Conservation (phyloP, 1,284 basidiomycete genomes). For the Tilletiaria anomala region DNA sequence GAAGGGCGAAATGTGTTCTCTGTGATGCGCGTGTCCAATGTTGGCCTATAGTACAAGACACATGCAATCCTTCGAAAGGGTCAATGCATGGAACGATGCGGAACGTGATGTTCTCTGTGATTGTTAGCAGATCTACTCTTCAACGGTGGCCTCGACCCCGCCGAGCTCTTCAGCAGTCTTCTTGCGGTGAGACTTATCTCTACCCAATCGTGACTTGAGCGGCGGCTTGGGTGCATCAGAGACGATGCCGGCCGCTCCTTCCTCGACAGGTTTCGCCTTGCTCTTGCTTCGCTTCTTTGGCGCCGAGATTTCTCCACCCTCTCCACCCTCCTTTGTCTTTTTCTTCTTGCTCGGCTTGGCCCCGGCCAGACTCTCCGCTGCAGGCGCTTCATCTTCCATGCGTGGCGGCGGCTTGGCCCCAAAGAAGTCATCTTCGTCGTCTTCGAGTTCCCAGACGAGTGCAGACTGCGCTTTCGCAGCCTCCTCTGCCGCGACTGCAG, state of each 20-base stretch:
- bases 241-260: not conserved
- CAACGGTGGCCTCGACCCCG: too few species aligned
- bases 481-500: slow-evolving; percentile 5
- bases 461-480: slow-evolving; percentile 2
- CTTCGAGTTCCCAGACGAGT: slow-evolving; percentile 30
- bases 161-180: too few species aligned
- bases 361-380: not conserved
- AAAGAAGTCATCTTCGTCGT: slow-evolving; percentile 38
- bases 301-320: not conserved
- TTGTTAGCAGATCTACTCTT: too few species aligned
- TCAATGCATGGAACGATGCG: too few species aligned
- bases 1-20: too few species aligned
- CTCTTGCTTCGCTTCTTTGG: too few species aligned
- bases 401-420: slow-evolving; percentile 5
- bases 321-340: not conserved
- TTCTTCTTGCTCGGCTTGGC: slow-evolving; percentile 2
- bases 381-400: slow-evolving; percentile 1
- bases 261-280: not conserved
- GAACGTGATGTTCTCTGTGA: too few species aligned
- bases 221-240: not conserved
- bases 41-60: too few species aligned
- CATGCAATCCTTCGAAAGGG: too few species aligned
- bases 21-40: too few species aligned
- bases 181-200: too few species aligned
- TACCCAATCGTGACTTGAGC: too few species aligned